Percentiles rank a stretch among this genome's conserved stretches.
Conservation (phyloP, 2,329 filamentous ascomycete genomes). For the Nemania abortiva region DNA sequence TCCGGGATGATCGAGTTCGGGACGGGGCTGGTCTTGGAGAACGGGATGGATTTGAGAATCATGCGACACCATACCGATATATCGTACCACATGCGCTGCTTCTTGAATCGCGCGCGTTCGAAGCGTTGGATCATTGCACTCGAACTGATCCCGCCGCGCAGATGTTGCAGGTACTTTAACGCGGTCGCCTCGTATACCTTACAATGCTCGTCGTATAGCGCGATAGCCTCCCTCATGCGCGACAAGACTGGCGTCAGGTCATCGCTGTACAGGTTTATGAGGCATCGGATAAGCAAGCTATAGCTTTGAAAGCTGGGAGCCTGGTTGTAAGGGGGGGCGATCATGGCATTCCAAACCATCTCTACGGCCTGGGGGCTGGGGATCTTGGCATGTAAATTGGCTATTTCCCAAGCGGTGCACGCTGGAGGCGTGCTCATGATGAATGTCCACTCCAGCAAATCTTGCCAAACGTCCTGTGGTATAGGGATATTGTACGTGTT, state of each 20-base stretch:
- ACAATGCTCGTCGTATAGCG: constrained; percentile 48
- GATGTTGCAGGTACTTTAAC: constrained; percentile 46
- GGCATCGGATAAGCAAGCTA: constrained; percentile 62
- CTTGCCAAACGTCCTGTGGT: constrained; percentile 69
- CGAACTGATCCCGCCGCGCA: constrained; percentile 42
- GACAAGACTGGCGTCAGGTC: constrained; percentile 38
- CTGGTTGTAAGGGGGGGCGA: constrained; percentile 66
- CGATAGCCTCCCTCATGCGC: constrained; percentile 48
- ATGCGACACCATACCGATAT: constrained; percentile 48
- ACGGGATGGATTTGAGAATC: constrained; percentile 39
- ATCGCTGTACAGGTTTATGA: constrained; percentile 35
- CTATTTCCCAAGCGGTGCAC: constrained; percentile 53
- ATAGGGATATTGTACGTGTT: constrained; percentile 69
- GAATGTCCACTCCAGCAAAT: constrained; percentile 76
- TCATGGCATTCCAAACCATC: constrained; percentile 71
- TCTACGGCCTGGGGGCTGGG: constrained; percentile 60
- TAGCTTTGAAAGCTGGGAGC: constrained; percentile 68
- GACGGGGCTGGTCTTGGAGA: constrained; percentile 22
- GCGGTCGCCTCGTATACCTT: constrained; percentile 43
- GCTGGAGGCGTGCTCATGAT: constrained; percentile 61
- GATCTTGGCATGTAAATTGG: constrained; percentile 50
- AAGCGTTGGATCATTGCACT: constrained; percentile 40
- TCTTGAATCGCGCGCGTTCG: constrained; percentile 46
- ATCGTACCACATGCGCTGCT: constrained; percentile 51
- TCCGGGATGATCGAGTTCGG: constrained; percentile 54